These are phyloP conservation scores for Thelonectria rubi DNA, from an alignment of 2,329 filamentous ascomycete genomes.

Conservation along the genomic window DNA sequence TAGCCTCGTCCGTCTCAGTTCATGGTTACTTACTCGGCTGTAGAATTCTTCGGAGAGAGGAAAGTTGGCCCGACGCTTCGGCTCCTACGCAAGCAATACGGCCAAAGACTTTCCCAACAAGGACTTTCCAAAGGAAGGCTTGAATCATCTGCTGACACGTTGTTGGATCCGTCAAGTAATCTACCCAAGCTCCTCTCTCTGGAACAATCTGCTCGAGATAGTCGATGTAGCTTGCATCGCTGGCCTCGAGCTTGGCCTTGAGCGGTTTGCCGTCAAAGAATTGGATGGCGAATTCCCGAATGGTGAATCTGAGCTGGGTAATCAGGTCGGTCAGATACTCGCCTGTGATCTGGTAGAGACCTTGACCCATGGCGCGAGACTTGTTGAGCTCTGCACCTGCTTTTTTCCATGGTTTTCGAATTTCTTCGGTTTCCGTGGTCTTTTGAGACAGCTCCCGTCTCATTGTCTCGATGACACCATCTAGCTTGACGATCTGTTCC, in stretches of 20 bases:
- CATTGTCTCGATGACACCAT: too few relatives aligned
- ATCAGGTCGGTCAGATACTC: too few relatives aligned
- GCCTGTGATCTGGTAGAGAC: too few relatives aligned
- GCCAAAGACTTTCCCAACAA: not conserved
- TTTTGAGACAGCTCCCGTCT: too few relatives aligned
- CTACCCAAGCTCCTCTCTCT: not conserved
- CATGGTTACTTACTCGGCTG: not conserved
- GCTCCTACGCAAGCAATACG: slow-evolving; percentile 1
- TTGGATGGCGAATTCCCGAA: too few relatives aligned
- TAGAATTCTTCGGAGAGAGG: not conserved
- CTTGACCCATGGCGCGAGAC: too few relatives aligned
- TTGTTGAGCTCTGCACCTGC: too few relatives aligned
- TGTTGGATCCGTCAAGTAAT: not conserved
- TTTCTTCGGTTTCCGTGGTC: too few relatives aligned
- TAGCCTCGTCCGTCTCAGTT: not conserved
- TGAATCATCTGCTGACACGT: slow-evolving; percentile 7
- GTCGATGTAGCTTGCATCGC: not conserved
- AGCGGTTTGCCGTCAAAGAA: not conserved
- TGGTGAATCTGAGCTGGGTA: too few relatives aligned
- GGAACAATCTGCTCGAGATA: not conserved
- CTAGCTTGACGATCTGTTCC: too few relatives aligned
- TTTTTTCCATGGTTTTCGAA: too few relatives aligned
- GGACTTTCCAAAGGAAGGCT: slow-evolving; percentile 4
- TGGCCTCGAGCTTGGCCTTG: not conserved
- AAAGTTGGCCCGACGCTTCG: not conserved